A percentile compares a stretch with the other conserved stretches of the same genome.
phyloP scores from a whole-genome alignment of 805 yeast species.

The Metschnikowia matae region DNA sequence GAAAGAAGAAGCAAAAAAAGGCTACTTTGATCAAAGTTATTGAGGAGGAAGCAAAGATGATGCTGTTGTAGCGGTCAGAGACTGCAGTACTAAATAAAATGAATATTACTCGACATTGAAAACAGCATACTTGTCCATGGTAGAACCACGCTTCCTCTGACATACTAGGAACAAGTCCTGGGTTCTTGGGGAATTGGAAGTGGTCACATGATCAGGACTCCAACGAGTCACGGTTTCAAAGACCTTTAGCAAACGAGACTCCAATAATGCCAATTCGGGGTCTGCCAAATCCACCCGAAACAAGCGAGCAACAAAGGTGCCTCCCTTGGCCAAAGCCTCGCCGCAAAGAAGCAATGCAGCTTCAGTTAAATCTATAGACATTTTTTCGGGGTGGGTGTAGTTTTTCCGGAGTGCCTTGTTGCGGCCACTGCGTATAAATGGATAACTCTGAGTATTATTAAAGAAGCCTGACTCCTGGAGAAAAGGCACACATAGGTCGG shows the following conservation, averaged over 20 bases:
- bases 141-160: slow-evolving; percentile 11
- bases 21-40: background rate
- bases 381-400: slow-evolving; percentile 22
- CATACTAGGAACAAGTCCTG: slow-evolving; percentile 30
- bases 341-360: slow-evolving; percentile 33
- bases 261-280: slow-evolving; percentile 26
- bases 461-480: slow-evolving; percentile 36
- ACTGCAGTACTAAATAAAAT: background rate
- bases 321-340: slow-evolving; percentile 25
- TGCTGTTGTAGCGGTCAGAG: slow-evolving; percentile 1
- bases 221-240: slow-evolving; percentile 25
- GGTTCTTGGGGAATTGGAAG: slow-evolving; percentile 2
- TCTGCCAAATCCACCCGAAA: slow-evolving; percentile 24
- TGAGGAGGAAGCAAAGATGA: background rate
- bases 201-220: slow-evolving; percentile 9
- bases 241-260: slow-evolving; percentile 21
- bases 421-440: slow-evolving; percentile 27
- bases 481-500: slow-evolving; percentile 34
- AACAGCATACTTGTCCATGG: slow-evolving; percentile 13
- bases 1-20: background rate
- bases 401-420: slow-evolving; percentile 26
- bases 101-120: slow-evolving; percentile 10
- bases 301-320: slow-evolving; percentile 31
- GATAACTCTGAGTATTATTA: slow-evolving; percentile 34
- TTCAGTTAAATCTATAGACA: slow-evolving; percentile 38